phyloP scores from a whole-genome alignment of 805 yeast genomes.

The Wickerhamiella musiphila region DNA sequence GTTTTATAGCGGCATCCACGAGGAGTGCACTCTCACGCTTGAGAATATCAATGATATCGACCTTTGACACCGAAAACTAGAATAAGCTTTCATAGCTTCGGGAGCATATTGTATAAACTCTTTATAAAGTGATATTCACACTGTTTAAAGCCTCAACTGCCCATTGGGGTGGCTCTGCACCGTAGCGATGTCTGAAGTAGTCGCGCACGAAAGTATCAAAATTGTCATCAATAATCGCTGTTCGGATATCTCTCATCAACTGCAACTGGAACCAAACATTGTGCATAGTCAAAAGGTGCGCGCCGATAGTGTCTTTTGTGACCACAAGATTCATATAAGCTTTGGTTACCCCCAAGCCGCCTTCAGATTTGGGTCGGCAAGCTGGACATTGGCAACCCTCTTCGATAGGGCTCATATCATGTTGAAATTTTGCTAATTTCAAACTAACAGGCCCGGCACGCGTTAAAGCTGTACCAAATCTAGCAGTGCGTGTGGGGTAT shows the following conservation, averaged over 20 bases:
- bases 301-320: slow-evolving; percentile 28
- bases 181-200: slow-evolving; percentile 23
- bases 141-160: slow-evolving; percentile 25
- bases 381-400: slow-evolving; percentile 26
- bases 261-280: slow-evolving; percentile 28
- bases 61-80: not conserved
- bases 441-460: slow-evolving; percentile 23
- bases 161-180: slow-evolving; percentile 26
- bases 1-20: slow-evolving; percentile 36
- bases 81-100: not conserved
- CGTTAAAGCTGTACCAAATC: slow-evolving; percentile 30
- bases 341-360: slow-evolving; percentile 24
- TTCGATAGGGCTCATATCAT: slow-evolving; percentile 24
- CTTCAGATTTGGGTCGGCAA: slow-evolving; percentile 20
- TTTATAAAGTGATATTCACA: slow-evolving; percentile 21
- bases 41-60: slow-evolving; percentile 3
- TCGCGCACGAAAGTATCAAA: slow-evolving; percentile 23
- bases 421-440: slow-evolving; percentile 21
- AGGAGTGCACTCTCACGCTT: slow-evolving; percentile 21
- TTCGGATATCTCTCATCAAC: slow-evolving; percentile 25
- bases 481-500: slow-evolving; percentile 28
- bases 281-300: slow-evolving; percentile 28
- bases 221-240: slow-evolving; percentile 24
- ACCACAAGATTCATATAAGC: slow-evolving; percentile 24
- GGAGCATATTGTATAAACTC: not conserved